Evolutionary conservation across 108 stramenopile species (phyloP).

Genomic region (Parietichytrium sp.): DNA sequence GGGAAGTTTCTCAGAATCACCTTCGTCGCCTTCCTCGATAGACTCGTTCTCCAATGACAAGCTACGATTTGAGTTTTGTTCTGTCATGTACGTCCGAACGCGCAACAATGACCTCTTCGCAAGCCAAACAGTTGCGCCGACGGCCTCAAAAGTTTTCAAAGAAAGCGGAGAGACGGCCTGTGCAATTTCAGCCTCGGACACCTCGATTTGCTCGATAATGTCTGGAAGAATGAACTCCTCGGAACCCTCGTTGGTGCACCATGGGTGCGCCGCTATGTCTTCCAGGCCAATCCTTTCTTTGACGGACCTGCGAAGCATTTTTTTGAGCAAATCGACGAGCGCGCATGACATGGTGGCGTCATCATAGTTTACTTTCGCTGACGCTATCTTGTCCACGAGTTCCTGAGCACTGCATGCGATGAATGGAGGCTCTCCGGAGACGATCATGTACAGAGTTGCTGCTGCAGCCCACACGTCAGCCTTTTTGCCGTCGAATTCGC

Average conservation of each 20-base stretch:
- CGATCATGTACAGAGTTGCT: conserved; percentile 48
- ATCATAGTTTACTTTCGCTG: background rate
- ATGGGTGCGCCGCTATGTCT: background rate
- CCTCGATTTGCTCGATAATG: background rate
- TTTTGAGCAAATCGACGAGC: background rate
- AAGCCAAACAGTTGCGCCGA: background rate
- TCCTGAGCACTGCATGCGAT: background rate
- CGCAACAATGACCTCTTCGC: background rate
- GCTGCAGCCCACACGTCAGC: conserved; percentile 50
- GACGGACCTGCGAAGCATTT: background rate
- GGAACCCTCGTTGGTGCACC: background rate
- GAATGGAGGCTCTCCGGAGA: conserved; percentile 47
- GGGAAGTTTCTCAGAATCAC: too few relatives aligned
- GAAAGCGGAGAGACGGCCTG: background rate
- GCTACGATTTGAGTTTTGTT: too few relatives aligned
- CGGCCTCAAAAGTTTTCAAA: background rate
- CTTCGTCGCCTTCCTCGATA: too few relatives aligned
- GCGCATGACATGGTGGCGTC: background rate
- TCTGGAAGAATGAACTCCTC: background rate
- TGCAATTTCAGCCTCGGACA: background rate
- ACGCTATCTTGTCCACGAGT: background rate
- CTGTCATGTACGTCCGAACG: too few relatives aligned
- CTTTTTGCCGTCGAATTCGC: conserved; percentile 26
- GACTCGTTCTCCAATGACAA: too few relatives aligned
- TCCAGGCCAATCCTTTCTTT: background rate